Percentiles rank a stretch among this genome's conserved stretches.
phyloP scores from a whole-genome alignment of 1,284 basidiomycete species.

The Austropuccinia psidii region DNA sequence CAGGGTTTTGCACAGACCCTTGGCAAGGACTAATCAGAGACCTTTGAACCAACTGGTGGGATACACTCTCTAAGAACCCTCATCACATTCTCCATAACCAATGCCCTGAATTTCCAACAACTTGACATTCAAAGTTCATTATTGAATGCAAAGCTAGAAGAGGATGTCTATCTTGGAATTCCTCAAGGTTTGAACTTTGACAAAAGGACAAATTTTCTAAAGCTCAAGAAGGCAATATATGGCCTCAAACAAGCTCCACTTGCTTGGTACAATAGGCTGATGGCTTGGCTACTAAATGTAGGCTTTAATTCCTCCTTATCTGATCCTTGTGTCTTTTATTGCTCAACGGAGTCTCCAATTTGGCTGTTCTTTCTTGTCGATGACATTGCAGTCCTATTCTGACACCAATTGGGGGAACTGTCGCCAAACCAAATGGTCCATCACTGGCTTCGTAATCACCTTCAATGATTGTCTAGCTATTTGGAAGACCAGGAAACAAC shows the following conservation, averaged over 20 bases:
- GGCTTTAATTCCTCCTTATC: background rate
- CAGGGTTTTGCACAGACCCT: background rate
- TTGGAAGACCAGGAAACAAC: too few species aligned
- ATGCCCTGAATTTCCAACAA: background rate
- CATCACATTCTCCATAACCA: background rate
- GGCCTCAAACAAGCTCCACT: background rate
- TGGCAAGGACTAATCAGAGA: background rate
- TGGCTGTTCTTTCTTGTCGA: background rate
- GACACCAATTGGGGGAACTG: too few species aligned
- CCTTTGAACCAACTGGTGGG: background rate
- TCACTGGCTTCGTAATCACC: too few species aligned
- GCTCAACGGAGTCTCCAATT: background rate
- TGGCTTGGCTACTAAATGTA: background rate
- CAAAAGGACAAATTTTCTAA: background rate
- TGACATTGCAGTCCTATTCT: background rate
- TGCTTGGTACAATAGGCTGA: background rate
- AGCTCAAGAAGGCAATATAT: background rate
- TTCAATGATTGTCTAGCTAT: too few species aligned
- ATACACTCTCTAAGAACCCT: background rate
- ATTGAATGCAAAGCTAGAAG: background rate
- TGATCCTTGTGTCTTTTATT: background rate
- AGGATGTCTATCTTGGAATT: background rate
- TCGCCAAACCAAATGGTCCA: too few species aligned
- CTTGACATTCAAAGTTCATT: background rate
- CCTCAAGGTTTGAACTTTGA: background rate